phyloP scores from a whole-genome alignment of 139 green algal species.

The Chlorella vulgaris region DNA sequence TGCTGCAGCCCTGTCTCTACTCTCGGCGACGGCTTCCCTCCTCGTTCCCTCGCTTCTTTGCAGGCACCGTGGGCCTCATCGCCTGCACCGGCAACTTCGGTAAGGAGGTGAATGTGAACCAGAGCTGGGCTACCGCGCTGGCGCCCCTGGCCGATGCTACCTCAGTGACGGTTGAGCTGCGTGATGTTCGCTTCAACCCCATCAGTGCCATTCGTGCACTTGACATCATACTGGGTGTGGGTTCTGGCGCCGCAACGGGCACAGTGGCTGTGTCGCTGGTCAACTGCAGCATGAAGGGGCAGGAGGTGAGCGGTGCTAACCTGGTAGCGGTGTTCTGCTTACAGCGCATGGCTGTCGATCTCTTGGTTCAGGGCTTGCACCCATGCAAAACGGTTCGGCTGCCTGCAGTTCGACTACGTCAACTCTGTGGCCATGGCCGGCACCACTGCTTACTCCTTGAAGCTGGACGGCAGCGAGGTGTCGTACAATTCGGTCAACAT shows the following conservation, averaged over 20 bases:
- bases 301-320: neutral
- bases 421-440: neutral
- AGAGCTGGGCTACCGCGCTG: neutral
- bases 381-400: no score
- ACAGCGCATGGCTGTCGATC: neutral
- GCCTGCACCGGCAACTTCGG: neutral
- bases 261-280: neutral
- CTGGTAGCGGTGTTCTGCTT: neutral
- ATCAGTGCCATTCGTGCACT: neutral
- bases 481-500: neutral
- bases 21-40: neutral
- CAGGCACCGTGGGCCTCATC: neutral
- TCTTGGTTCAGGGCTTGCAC: no score
- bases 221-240: neutral
- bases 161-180: neutral
- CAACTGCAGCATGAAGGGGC: neutral
- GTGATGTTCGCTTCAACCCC: neutral
- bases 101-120: neutral
- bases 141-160: neutral
- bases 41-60: neutral
- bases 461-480: neutral
- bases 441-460: neutral
- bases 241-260: neutral
- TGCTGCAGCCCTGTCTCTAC: neutral
- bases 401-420: neutral